These are phyloP conservation scores for Globisporangium mamillatum DNA, from an alignment of 352 stramenopile species.

Conservation along the genomic window DNA sequence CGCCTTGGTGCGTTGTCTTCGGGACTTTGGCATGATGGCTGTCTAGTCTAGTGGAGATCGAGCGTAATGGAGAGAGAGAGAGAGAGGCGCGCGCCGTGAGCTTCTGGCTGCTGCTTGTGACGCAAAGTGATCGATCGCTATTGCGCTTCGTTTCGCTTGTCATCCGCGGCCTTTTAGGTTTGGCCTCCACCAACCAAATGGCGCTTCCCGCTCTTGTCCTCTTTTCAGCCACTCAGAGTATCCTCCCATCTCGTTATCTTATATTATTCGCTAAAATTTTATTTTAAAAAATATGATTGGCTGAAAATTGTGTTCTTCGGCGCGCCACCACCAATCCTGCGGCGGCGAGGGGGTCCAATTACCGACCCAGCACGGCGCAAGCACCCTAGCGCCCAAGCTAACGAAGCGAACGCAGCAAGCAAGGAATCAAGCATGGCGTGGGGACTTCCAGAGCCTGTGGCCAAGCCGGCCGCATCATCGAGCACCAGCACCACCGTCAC, in stretches of 20 bases:
- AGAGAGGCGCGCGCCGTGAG: background rate
- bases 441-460: constrained; percentile 43
- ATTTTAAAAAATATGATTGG: constrained; percentile 27
- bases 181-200: constrained; percentile 53
- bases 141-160: constrained; percentile 21
- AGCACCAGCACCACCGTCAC: constrained; percentile 23
- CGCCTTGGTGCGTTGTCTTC: constrained; percentile 83
- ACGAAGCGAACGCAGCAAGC: background rate
- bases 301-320: constrained; percentile 23
- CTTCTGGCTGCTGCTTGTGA: constrained; percentile 10
- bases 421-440: constrained; percentile 42
- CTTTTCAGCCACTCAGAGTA: constrained; percentile 44
- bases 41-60: background rate
- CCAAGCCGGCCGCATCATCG: constrained; percentile 23
- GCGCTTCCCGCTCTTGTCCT: constrained; percentile 3
- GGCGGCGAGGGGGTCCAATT: constrained; percentile 21
- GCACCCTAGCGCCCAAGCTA: constrained; percentile 17
- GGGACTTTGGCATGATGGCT: constrained; percentile 79
- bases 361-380: constrained; percentile 15
- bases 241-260: background rate
- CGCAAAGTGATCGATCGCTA: constrained; percentile 11
- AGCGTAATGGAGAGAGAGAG: background rate
- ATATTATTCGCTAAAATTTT: constrained; percentile 26
- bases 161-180: constrained; percentile 15
- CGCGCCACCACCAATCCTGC: constrained; percentile 43